Base-by-base conservation (phyloP, 176 grass and related monocot species). In the Cenchrus americanus region DNA sequence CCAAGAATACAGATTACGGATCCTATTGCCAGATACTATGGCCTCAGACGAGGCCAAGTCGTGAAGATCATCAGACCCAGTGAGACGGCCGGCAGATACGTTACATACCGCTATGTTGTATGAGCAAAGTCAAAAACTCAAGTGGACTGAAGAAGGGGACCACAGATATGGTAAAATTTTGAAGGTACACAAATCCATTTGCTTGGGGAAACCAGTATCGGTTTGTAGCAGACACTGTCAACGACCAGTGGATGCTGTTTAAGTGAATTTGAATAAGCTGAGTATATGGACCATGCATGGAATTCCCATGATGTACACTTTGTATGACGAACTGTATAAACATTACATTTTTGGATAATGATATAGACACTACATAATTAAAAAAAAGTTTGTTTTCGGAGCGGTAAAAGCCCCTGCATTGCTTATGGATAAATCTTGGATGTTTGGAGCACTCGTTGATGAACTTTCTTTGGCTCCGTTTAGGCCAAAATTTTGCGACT, bases 61-160 rank as follows among this genome's bases (percentile, higher is more conserved):
- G 94, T 97, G 65, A 97, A 97, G 81, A 93, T 97, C 75, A 97
- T 97, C 85, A 92, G 91, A 5, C 91, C 94, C 55, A 93, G 94
- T 26, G 94, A 93, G 86, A 97, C 94, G 34, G 91, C 94, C 0
- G 94, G 91, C 79, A 89, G 94, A 97, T 97, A 97, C 26, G 91
- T 97, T 51, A 97, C 94, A 71, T 97, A 93, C 47, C 89, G 94
- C 50, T 97, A 91, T 60, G 89, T 92, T 47, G 94, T 97, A 66
- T 94, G 72, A 65, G 27, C 2, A 10, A 61, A 24, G 3, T 19
- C 48, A 53, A 23, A 34, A 34, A 32, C 15, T 8, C 73, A 44
- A 48, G 27, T 6, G 42, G 32, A 75, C 17, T 60, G 37, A 70
- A 30, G 21, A 51, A 86, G 53, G 73, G 12, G 51, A n/a, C 80